These are phyloP conservation scores for Trametes cingulata DNA, from an alignment of 768 basidiomycete species.

Conservation along the genomic window DNA sequence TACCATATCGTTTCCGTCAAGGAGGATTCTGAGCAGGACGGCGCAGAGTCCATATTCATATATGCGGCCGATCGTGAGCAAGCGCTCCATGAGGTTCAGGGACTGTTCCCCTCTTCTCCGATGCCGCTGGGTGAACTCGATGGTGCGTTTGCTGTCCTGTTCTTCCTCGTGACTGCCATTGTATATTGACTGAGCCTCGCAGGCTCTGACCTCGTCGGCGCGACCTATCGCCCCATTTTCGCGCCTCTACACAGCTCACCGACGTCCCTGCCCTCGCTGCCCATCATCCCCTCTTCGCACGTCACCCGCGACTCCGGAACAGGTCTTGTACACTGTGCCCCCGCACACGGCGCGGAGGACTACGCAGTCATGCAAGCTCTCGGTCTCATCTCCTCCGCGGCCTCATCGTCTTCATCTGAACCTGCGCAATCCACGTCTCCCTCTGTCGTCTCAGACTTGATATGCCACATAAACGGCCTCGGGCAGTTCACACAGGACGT, in stretches of 20 bases:
- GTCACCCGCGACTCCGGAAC: conserved; percentile 91
- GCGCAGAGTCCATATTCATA: conserved; percentile 37
- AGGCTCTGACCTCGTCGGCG: conserved; percentile 58
- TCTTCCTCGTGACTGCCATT: not conserved
- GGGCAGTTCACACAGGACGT: conserved; percentile 71
- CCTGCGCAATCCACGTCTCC: not conserved
- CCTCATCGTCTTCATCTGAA: not conserved
- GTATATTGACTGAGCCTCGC: not conserved
- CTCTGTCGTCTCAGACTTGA: conserved; percentile 41
- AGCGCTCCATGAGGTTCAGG: conserved; percentile 25
- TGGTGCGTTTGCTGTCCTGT: conserved; percentile 32
- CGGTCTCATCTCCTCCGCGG: conserved; percentile 42
- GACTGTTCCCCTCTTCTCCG: not conserved
- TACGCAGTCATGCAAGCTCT: conserved; percentile 72
- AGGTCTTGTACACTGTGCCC: conserved; percentile 93
- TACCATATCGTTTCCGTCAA: conserved; percentile 36
- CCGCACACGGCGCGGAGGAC: conserved; percentile 93
- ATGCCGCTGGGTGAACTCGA: conserved; percentile 36
- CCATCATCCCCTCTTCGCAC: conserved; percentile 67
- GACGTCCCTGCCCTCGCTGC: conserved; percentile 32
- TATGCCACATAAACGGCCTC: conserved; percentile 81
- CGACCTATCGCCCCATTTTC: conserved; percentile 66
- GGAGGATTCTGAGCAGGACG: conserved; percentile 17
- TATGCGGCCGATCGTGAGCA: conserved; percentile 55
- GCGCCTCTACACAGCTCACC: conserved; percentile 1